A percentile compares a stretch with the other conserved stretches of the same genome.
Conservation (phyloP, 768 basidiomycete species). For the Sarcomyxa edulis region DNA sequence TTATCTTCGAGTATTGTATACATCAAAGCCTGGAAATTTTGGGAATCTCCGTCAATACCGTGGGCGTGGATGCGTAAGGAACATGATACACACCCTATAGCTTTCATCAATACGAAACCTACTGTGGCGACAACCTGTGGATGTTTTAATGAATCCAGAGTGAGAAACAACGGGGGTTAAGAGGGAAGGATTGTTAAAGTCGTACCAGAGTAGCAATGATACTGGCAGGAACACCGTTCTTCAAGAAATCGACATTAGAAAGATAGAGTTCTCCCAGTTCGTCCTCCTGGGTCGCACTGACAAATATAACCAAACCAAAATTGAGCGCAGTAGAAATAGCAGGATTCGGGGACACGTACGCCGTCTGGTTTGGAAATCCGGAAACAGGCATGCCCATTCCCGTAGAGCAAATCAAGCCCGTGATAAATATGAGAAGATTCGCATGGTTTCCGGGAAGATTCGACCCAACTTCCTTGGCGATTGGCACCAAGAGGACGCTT, state of each 20-base stretch:
- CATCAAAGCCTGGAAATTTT: slow-evolving; percentile 11
- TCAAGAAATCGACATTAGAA: slow-evolving; percentile 81
- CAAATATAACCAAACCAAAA: slow-evolving; percentile 6
- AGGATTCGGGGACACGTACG: slow-evolving; percentile 47
- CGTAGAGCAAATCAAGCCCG: slow-evolving; percentile 85
- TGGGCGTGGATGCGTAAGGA: too few relatives aligned
- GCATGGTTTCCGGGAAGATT: slow-evolving; percentile 65
- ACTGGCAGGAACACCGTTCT: slow-evolving; percentile 93
- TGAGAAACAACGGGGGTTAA: slow-evolving; percentile 1
- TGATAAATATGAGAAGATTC: slow-evolving; percentile 89
- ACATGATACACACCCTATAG: slow-evolving; percentile 52
- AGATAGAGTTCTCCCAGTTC: slow-evolving; percentile 90
- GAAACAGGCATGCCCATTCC: slow-evolving; percentile 99
- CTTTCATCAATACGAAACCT: slow-evolving; percentile 73
- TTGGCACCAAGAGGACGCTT: slow-evolving; percentile 93
- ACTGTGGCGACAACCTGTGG: slow-evolving; percentile 77
- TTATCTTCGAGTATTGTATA: too few relatives aligned
- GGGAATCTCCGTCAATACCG: neutral
- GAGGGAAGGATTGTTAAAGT: slow-evolving; percentile 8
- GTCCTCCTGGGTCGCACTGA: slow-evolving; percentile 87
- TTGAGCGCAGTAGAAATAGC: slow-evolving; percentile 1
- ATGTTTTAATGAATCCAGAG: slow-evolving; percentile 8
- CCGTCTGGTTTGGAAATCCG: slow-evolving; percentile 98
- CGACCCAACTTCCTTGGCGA: slow-evolving; percentile 86
- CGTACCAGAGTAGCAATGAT: slow-evolving; percentile 79